Evolutionary conservation across 805 yeast species (phyloP).

Genomic region (Tetrapisispora pingtungensis): DNA sequence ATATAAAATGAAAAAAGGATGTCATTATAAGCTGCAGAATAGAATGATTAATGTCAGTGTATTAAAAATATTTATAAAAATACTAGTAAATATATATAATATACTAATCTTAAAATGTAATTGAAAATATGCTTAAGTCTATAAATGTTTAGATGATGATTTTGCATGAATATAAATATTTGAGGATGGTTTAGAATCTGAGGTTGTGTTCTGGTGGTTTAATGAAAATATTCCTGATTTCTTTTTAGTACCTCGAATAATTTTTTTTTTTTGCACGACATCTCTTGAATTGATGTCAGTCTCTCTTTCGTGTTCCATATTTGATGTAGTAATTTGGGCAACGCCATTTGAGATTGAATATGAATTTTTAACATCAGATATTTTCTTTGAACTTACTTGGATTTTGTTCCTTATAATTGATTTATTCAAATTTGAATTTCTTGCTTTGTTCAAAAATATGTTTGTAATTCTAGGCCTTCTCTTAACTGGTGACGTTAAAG

Average conservation of each 20-base stretch:
- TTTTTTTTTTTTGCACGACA: not conserved
- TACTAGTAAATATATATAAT: too few relatives aligned
- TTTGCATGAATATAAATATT: slow-evolving; percentile 1
- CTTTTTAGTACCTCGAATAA: slow-evolving; percentile 7
- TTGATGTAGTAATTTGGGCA: too few relatives aligned
- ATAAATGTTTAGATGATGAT: not conserved
- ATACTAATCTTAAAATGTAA: not conserved
- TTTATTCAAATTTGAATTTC: not conserved
- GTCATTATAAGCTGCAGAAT: too few relatives aligned
- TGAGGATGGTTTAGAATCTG: not conserved
- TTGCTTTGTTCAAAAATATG: not conserved
- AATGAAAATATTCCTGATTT: slow-evolving; percentile 15
- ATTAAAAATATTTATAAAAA: too few relatives aligned
- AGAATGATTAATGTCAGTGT: too few relatives aligned
- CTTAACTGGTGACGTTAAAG: not conserved
- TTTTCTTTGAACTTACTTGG: too few relatives aligned
- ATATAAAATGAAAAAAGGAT: not conserved
- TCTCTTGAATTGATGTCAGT: not conserved
- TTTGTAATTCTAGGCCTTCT: slow-evolving; percentile 1
- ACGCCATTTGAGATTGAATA: too few relatives aligned
- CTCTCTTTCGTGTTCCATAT: too few relatives aligned
- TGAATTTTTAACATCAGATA: not conserved
- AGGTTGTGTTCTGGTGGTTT: not conserved
- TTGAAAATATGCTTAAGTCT: not conserved
- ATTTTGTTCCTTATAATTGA: not conserved